Evolutionary conservation across 2,329 filamentous ascomycete genomes (phyloP).

Genomic region (Zymoseptoria passerinii): DNA sequence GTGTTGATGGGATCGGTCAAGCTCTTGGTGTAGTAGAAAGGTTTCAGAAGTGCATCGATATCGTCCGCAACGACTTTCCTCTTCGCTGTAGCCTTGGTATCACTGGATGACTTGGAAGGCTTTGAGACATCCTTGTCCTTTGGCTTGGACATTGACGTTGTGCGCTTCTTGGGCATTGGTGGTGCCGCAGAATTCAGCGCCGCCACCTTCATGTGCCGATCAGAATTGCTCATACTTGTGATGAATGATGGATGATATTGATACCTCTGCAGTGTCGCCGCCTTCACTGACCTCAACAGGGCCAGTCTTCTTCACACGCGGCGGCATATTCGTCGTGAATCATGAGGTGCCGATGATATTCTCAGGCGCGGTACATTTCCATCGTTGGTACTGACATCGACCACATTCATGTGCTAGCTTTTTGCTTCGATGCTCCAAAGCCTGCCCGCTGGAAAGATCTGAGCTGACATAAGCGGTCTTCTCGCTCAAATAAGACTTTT

Average conservation of each 20-base stretch:
- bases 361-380: background rate
- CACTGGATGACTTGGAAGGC: background rate
- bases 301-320: constrained; percentile 25
- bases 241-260: background rate
- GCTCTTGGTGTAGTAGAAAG: constrained; percentile 61
- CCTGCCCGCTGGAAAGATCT: background rate
- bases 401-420: background rate
- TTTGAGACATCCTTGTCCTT: constrained; percentile 2
- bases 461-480: background rate
- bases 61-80: constrained; percentile 29
- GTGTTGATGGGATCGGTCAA: constrained; percentile 63
- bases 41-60: constrained; percentile 54
- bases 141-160: constrained; percentile 4
- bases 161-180: constrained; percentile 6
- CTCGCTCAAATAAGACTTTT: background rate
- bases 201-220: constrained; percentile 9
- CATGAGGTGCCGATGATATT: background rate
- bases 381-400: background rate
- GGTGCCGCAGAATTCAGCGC: constrained; percentile 11
- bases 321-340: constrained; percentile 23
- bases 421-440: background rate
- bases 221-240: background rate
- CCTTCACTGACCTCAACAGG: constrained; percentile 23
- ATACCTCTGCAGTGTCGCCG: constrained; percentile 22
- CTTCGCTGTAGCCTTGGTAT: constrained; percentile 8